phyloP scores from a whole-genome alignment of 129 eudicot genomes.

The Chrysanthemum lavandulifolium region DNA sequence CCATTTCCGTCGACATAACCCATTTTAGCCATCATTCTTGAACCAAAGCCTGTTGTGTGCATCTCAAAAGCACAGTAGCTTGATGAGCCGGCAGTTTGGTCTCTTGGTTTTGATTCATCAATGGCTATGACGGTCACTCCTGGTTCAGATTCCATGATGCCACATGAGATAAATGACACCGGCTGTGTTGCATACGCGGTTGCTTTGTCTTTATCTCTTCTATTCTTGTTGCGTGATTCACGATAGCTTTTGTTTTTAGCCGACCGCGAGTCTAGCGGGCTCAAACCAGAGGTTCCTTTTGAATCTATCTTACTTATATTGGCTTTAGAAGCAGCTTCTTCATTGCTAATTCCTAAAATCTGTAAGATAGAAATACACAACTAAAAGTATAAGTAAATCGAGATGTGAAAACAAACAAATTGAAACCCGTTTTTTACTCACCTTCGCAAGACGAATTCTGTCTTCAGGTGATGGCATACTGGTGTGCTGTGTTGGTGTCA shows the following conservation, averaged over 20 bases:
- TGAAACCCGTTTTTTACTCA: slow-evolving; percentile 1
- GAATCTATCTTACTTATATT: slow-evolving; percentile 36
- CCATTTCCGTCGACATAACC: slow-evolving; percentile 87
- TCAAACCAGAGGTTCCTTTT: slow-evolving; percentile 31
- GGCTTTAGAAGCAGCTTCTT: slow-evolving; percentile 53
- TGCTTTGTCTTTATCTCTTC: slow-evolving; percentile 37
- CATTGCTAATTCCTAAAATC: slow-evolving; percentile 61
- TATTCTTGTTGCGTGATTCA: slow-evolving; percentile 43
- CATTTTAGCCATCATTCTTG: slow-evolving; percentile 91
- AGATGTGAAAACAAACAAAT: neutral
- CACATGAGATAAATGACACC: slow-evolving; percentile 77
- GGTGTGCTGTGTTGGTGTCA: slow-evolving; percentile 57
- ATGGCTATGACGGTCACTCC: slow-evolving; percentile 9
- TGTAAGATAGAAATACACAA: slow-evolving; percentile 36
- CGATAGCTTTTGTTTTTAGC: slow-evolving; percentile 25
- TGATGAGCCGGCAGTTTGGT: slow-evolving; percentile 35
- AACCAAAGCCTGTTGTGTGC: slow-evolving; percentile 96
- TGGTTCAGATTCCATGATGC: slow-evolving; percentile 53
- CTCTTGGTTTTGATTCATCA: slow-evolving; percentile 35
- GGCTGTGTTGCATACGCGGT: slow-evolving; percentile 68
- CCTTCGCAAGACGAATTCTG: slow-evolving; percentile 74
- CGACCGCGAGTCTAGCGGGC: slow-evolving; percentile 30
- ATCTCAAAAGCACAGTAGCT: slow-evolving; percentile 77
- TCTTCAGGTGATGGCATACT: slow-evolving; percentile 78
- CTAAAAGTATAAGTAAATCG: neutral